Percentiles rank a stretch among this genome's conserved stretches.
phyloP scores from a whole-genome alignment of 768 basidiomycete species.

The Baorangia bicolor region DNA sequence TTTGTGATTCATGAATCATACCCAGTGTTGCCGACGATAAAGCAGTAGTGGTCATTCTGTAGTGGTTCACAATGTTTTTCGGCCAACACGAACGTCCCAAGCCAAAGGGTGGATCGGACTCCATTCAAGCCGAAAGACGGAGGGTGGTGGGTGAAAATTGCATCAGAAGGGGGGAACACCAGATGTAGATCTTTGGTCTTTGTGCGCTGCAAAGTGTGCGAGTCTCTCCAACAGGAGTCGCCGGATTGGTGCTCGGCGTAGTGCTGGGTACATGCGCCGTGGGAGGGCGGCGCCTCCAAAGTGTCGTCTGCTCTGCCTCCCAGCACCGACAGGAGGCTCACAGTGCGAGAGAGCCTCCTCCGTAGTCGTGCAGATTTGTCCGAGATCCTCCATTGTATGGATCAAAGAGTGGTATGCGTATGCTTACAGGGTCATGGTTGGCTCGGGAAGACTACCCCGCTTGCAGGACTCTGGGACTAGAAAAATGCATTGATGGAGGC shows the following conservation, averaged over 20 bases:
- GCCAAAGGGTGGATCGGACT: not conserved
- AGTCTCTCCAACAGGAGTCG: not conserved
- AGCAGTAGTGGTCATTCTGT: not conserved
- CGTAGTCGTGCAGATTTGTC: not conserved
- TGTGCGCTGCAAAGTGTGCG: not conserved
- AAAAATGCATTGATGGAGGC: not conserved
- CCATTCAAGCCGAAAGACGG: not conserved
- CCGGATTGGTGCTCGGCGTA: not conserved
- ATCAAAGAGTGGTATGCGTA: not conserved
- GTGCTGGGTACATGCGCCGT: not conserved
- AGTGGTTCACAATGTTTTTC: not conserved
- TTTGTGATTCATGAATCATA: no score
- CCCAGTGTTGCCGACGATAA: not conserved
- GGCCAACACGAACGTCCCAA: not conserved
- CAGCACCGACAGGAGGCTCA: not conserved
- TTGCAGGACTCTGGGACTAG: not conserved
- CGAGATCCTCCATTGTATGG: not conserved
- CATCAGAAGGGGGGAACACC: not conserved
- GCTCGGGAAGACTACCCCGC: not conserved
- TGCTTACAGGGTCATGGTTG: not conserved
- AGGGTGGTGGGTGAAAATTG: not conserved
- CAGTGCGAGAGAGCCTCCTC: not conserved
- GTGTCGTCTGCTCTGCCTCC: not conserved
- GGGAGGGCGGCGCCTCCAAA: not conserved
- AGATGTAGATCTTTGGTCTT: not conserved